Evolutionary conservation across 306 rosid species (phyloP).

Genomic region (Delonix regia): DNA sequence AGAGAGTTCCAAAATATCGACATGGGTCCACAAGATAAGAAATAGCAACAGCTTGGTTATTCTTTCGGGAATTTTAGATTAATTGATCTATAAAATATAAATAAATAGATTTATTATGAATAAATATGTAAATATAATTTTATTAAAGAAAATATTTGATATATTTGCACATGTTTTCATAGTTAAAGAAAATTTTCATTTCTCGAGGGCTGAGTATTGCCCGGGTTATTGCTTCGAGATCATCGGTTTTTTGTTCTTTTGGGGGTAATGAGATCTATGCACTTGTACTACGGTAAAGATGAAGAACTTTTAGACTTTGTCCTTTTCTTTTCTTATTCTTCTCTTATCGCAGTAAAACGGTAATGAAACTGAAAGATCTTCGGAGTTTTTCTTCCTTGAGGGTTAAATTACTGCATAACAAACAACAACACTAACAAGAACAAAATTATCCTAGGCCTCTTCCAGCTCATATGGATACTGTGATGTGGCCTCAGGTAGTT

Average conservation of each 20-base stretch:
- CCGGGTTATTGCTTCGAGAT: neutral
- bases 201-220: neutral
- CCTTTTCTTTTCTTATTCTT: neutral
- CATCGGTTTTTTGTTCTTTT: neutral
- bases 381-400: too few species aligned
- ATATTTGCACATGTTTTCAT: neutral
- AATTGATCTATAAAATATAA: too few species aligned
- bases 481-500: constrained; percentile 44
- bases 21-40: neutral
- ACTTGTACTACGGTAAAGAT: neutral
- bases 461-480: constrained; percentile 44
- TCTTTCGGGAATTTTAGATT: too few species aligned
- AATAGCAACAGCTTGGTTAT: neutral
- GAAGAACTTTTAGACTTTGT: neutral
- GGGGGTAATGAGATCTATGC: neutral
- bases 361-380: neutral
- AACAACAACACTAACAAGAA: constrained; percentile 14
- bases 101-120: too few species aligned
- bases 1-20: neutral
- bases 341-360: neutral
- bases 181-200: neutral
- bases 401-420: neutral
- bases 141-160: neutral
- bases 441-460: constrained; percentile 34
- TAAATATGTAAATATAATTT: too few species aligned